Evolutionary conservation across 768 basidiomycete species (phyloP).

Genomic region (Pleurotus cornucopiae): DNA sequence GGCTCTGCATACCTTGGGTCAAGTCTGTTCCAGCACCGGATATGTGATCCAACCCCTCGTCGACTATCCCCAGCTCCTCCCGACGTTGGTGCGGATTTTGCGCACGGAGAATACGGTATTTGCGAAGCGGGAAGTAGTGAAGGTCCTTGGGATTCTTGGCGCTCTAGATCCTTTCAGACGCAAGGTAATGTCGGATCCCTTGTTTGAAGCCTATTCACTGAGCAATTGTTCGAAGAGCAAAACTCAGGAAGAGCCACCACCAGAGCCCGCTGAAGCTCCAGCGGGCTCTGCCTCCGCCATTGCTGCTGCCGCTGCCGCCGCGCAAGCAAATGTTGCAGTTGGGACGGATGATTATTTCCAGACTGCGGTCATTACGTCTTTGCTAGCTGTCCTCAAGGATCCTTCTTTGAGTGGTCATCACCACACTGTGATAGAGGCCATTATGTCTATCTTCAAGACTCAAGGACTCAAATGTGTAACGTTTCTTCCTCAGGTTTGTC

Average conservation of each 20-base stretch:
- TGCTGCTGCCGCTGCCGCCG: constrained; percentile 66
- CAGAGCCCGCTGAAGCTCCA: constrained; percentile 56
- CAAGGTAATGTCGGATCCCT: constrained; percentile 49
- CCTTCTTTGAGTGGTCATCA: constrained; percentile 82
- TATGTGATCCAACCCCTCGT: constrained; percentile 90
- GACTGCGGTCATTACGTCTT: constrained; percentile 86
- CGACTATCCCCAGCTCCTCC: constrained; percentile 89
- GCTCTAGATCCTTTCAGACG: constrained; percentile 94
- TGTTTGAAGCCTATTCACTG: neutral
- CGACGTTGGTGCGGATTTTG: constrained; percentile 78
- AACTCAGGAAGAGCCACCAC: constrained; percentile 59
- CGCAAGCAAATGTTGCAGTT: constrained; percentile 48
- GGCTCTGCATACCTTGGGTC: constrained; percentile 89
- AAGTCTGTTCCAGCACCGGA: constrained; percentile 92
- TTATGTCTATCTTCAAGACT: constrained; percentile 99
- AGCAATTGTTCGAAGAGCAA: constrained; percentile 37
- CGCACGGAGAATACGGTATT: constrained; percentile 70
- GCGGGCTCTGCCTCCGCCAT: constrained; percentile 56
- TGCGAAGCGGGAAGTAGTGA: constrained; percentile 85
- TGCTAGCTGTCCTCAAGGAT: constrained; percentile 86
- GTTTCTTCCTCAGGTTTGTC: constrained; percentile 83
- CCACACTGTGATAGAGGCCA: constrained; percentile 92
- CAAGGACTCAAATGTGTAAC: constrained; percentile 95
- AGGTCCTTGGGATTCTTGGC: constrained; percentile 93
- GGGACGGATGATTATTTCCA: constrained; percentile 96